These are phyloP conservation scores for Verticillium isaacii DNA, from an alignment of 2,329 filamentous ascomycete species.

Conservation along the genomic window DNA sequence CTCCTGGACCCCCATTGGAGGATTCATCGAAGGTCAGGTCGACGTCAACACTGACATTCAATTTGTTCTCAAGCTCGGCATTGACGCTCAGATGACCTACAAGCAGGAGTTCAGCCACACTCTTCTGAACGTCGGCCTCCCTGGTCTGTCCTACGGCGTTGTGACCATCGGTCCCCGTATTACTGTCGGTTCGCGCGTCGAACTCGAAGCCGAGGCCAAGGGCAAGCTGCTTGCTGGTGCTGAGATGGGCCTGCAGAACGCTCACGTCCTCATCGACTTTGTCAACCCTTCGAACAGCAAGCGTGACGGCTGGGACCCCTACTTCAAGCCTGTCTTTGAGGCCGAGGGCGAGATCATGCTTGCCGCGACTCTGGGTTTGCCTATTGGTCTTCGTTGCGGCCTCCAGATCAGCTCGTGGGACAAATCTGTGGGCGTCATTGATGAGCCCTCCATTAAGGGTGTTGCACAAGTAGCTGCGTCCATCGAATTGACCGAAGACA, in stretches of 20 bases:
- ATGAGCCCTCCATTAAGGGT: conserved; percentile 22
- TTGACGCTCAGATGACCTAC: conserved; percentile 20
- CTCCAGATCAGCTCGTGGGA: conserved; percentile 16
- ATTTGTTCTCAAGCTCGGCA: conserved; percentile 22
- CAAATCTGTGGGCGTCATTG: conserved; percentile 15
- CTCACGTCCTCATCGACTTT: conserved; percentile 17
- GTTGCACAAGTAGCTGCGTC: conserved; percentile 14
- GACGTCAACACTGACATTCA: conserved; percentile 17
- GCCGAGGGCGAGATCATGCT: conserved; percentile 19
- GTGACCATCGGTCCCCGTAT: conserved; percentile 20
- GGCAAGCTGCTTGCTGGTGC: conserved; percentile 23
- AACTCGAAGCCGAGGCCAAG: conserved; percentile 16
- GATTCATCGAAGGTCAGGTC: conserved; percentile 19
- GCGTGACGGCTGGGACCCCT: conserved; percentile 18
- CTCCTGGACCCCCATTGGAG: conserved; percentile 16
- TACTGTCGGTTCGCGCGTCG: conserved; percentile 15
- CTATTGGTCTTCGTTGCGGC: conserved; percentile 19
- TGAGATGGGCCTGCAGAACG: conserved; percentile 21
- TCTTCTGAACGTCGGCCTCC: conserved; percentile 18
- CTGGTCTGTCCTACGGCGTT: conserved; percentile 18
- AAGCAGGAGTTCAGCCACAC: conserved; percentile 14
- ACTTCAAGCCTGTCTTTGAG: conserved; percentile 22
- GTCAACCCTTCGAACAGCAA: conserved; percentile 14
- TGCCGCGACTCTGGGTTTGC: conserved; percentile 20
- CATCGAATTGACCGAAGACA: conserved; percentile 5